Percentiles rank a stretch among this genome's conserved stretches.
phyloP scores from a whole-genome alignment of 257 asterid genomes.

The Forsythia viridissima region DNA sequence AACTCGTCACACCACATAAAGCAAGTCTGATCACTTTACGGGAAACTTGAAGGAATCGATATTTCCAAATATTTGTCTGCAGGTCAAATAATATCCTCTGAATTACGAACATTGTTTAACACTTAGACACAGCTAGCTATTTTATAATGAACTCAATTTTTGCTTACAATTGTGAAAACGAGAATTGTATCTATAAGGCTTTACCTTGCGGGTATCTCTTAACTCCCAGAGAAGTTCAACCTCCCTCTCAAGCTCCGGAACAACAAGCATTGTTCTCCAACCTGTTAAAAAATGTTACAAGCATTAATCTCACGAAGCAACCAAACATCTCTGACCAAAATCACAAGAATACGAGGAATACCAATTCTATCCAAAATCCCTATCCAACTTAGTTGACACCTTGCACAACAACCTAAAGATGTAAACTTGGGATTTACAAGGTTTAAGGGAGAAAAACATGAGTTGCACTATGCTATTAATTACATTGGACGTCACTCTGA shows the following conservation, averaged over 20 bases:
- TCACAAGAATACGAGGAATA: constrained; percentile 8
- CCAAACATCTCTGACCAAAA: constrained; percentile 19
- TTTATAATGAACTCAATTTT: background rate
- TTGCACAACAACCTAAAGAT: background rate
- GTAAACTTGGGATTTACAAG: background rate
- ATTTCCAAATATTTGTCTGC: background rate
- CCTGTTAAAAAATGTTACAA: constrained; percentile 48
- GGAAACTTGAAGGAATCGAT: background rate
- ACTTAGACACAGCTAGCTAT: background rate
- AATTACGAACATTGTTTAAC: background rate
- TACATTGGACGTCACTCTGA: background rate
- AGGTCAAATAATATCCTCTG: background rate
- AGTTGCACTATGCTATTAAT: background rate
- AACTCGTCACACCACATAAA: background rate
- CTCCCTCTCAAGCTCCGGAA: constrained; percentile 99
- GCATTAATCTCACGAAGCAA: constrained; percentile 27
- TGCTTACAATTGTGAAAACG: background rate
- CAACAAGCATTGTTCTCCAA: constrained; percentile 99
- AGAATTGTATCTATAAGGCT: background rate
- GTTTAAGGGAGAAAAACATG: background rate
- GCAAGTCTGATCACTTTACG: background rate
- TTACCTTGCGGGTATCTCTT: constrained; percentile 83
- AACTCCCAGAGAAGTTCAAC: constrained; percentile 75
- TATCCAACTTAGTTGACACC: background rate
- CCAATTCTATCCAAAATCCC: background rate